Base-by-base conservation (phyloP, 352 stramenopile species). In the Phytophthora sansomeana region DNA sequence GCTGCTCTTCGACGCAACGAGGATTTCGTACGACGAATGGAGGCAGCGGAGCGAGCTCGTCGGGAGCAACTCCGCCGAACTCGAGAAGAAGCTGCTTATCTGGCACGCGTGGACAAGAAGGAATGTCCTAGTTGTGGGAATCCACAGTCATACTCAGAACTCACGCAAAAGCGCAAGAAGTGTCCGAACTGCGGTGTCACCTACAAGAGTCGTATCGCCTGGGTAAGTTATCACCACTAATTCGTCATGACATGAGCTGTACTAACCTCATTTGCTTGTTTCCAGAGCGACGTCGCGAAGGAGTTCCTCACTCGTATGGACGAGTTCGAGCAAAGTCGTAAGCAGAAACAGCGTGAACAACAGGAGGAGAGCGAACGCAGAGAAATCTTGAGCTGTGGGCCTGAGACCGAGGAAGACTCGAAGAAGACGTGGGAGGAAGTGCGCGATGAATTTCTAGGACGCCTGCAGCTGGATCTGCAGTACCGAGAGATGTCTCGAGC, bases 141-240 rank as follows among this genome's bases (percentile, higher is more conserved):
- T 30, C 67, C 80, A 17, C 85, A 93, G 52, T 92, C 83, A 47
- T 92, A 92, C 54, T 74, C 83, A 32, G 85, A 93, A 58, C 74
- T 92, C 21, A 83, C 80, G 3, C 85, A 93, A 44, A 93, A 93
- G 75, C 77, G 85, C 10, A 93, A 91, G 55, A 91, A 91, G 29
- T 93, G 83, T 39, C 85, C 83, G 16, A 93, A 93, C 51, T 93
- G 85, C 52, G 83, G 81, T 17, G 75, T 88, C 36, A 74, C 76
- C 9, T 93, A 93, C 69, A 81, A 77, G 56, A 85, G 67, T 33
- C 81, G 80, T 26, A 75, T 92, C 32, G 78, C 83, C 3, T 93
- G 85, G 85, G 85, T 91, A 43, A 39, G 71, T 78, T 51, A 32
- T 47, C 28, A 28, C 30, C 33, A 21, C 28, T 36, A 38, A 33